Base-by-base conservation (phyloP, 2,329 filamentous ascomycete species). In the Fusarium praegraminearum region DNA sequence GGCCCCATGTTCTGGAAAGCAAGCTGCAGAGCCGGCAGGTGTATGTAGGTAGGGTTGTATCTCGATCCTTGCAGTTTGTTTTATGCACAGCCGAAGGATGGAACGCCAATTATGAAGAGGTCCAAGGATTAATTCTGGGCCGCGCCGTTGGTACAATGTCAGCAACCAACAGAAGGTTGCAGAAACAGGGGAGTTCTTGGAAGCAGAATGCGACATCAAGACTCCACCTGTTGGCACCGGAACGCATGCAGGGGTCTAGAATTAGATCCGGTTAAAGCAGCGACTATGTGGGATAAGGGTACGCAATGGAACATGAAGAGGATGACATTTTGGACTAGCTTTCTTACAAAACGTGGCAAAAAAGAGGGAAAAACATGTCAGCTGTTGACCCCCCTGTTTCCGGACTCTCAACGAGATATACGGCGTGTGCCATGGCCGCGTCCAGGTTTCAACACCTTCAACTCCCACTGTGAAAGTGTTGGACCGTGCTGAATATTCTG, bases 251-350 rank as follows among this genome's bases (percentile, higher is more conserved):
- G 49, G 49, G 49, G 33, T 40, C 15, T 9, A 40, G 18, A 51
- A 40, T 28, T 51, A 51, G 47, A 33, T 51, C 47, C 33, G 33
- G 47, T 51, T 51, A 51, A 51, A 51, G 47, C 47, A 51, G 47
- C 22, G 24, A 38, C 12, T n/a, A 26, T 28, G 20, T 36, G 5
- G 22, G 9, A 51, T 18, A 15, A 12, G 5, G n/a, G 15, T 26
- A 26, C 20, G 12, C 22, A 26, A 43, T 15, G 8, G 20, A 15
- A 13, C n/a, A 40, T 22, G 8, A 24, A 22, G 15, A 24, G 20
- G 13, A 16, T 43, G 47, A 24, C 13, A 26, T 36, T 16, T 1
- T 11, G 9, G n/a, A 38, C 24, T 16, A 7, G 12, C 33, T 38
- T 38, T 9, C 0, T 18, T 49, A 18, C 5, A 4, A 12, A 10